phyloP scores from a whole-genome alignment of 2,329 filamentous ascomycete genomes.

The Coniella vitis region DNA sequence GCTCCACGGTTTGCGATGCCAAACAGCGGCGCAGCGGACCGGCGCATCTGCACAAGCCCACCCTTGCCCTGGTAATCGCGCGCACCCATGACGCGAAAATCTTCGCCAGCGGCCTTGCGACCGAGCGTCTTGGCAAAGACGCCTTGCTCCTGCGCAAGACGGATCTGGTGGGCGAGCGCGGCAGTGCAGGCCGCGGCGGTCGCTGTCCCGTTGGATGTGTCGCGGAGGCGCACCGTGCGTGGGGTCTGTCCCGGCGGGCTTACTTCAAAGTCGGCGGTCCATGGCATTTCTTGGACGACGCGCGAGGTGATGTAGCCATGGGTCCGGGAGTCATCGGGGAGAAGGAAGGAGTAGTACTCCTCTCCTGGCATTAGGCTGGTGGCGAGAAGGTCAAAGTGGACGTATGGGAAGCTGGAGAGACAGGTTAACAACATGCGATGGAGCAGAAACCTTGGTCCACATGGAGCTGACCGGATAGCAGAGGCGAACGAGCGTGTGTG shows the following conservation, averaged over 20 bases:
- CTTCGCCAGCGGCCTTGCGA: constrained; percentile 26
- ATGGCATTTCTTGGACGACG: constrained; percentile 40
- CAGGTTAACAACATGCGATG: neutral
- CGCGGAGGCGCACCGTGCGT: constrained; percentile 26
- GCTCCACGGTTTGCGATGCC: constrained; percentile 55
- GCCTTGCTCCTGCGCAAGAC: constrained; percentile 29
- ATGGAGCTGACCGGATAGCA: too few species aligned
- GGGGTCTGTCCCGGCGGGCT: constrained; percentile 22
- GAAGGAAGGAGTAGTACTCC: constrained; percentile 35
- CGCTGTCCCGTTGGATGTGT: constrained; percentile 22
- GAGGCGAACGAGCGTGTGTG: too few species aligned
- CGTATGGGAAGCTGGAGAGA: constrained; percentile 37
- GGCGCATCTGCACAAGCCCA: constrained; percentile 21
- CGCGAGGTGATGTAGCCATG: constrained; percentile 44
- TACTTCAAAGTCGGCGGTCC: constrained; percentile 30
- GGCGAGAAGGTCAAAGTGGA: constrained; percentile 28
- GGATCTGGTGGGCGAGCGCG: constrained; percentile 33
- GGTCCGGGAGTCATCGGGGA: constrained; percentile 37
- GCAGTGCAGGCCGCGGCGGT: constrained; percentile 26
- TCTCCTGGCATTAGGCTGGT: constrained; percentile 23
- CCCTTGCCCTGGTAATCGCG: constrained; percentile 9
- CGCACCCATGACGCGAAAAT: constrained; percentile 27
- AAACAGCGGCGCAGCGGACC: constrained; percentile 51
- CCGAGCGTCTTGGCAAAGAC: constrained; percentile 30
- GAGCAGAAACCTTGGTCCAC: neutral